Percentiles rank a stretch among this genome's conserved stretches.
phyloP scores from a whole-genome alignment of 176 grass and related monocot genomes.

The Urochloa ruziziensis region DNA sequence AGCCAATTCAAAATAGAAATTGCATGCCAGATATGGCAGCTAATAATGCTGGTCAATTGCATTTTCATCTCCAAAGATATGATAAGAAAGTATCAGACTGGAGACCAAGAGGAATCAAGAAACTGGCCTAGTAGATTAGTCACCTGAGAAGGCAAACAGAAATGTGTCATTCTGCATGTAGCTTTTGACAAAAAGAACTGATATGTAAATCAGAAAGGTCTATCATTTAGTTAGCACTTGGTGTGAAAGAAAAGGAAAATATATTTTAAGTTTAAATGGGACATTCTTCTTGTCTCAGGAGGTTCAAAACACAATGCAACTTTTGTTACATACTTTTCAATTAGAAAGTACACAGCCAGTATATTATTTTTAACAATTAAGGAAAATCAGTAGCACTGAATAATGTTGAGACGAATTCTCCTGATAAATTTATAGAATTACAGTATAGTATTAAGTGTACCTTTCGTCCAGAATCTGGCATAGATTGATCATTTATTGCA shows the following conservation, averaged over 20 bases:
- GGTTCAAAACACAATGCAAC: not conserved
- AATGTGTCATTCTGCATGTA: slow-evolving; percentile 6
- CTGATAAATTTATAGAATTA: not conserved
- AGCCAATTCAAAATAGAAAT: slow-evolving; percentile 6
- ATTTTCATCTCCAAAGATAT: not conserved
- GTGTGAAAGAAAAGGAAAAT: not conserved
- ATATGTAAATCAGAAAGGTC: not conserved
- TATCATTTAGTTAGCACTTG: not conserved
- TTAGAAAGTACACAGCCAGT: slow-evolving; percentile 10
- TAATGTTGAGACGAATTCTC: not conserved
- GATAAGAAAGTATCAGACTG: slow-evolving; percentile 35
- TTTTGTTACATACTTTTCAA: slow-evolving; percentile 18
- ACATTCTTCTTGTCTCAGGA: not conserved
- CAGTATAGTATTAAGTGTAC: slow-evolving; percentile 35
- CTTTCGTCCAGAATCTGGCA: slow-evolving; percentile 79
- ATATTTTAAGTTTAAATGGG: slow-evolving; percentile 3
- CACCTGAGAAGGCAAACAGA: slow-evolving; percentile 54
- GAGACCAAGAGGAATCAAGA: slow-evolving; percentile 67
- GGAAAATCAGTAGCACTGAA: not conserved
- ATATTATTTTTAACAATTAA: slow-evolving; percentile 17
- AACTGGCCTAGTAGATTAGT: slow-evolving; percentile 74
- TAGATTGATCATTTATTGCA: slow-evolving; percentile 60
- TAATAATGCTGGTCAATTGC: slow-evolving; percentile 3
- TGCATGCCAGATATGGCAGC: not conserved
- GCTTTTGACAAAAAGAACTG: not conserved